These are phyloP conservation scores for Citrus inodora DNA, from an alignment of 345 rosid species.

Conservation along the genomic window DNA sequence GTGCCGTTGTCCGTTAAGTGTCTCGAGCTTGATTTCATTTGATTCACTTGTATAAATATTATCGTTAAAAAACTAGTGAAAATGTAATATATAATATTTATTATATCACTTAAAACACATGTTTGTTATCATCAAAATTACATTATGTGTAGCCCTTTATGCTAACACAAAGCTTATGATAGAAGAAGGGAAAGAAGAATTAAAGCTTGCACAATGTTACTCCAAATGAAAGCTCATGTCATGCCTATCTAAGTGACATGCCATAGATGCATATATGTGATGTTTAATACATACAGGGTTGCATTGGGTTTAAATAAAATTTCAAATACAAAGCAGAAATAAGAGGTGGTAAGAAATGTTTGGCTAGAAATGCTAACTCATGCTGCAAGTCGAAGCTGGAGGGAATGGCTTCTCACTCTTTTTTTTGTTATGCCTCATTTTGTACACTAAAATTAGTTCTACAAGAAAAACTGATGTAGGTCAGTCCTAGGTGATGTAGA, in stretches of 20 bases:
- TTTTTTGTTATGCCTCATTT: conserved; percentile 5
- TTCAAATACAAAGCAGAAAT: neutral
- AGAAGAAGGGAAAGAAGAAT: neutral
- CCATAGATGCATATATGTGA: conserved; percentile 1
- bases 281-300: conserved; percentile 3
- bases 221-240: conserved; percentile 1
- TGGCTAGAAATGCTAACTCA: neutral
- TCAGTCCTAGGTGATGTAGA: no score
- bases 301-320: neutral
- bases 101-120: no score
- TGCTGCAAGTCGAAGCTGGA: neutral
- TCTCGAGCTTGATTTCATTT: no score
- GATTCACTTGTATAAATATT: no score
- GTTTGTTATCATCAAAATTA: no score
- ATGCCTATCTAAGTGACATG: neutral
- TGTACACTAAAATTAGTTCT: neutral
- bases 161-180: no score
- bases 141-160: no score
- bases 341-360: neutral
- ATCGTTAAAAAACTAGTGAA: no score
- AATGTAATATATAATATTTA: no score
- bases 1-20: no score
- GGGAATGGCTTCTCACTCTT: neutral
- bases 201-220: neutral
- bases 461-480: no score